Evolutionary conservation across 768 basidiomycete species (phyloP).

Genomic region (Pulveroboletus sp.): DNA sequence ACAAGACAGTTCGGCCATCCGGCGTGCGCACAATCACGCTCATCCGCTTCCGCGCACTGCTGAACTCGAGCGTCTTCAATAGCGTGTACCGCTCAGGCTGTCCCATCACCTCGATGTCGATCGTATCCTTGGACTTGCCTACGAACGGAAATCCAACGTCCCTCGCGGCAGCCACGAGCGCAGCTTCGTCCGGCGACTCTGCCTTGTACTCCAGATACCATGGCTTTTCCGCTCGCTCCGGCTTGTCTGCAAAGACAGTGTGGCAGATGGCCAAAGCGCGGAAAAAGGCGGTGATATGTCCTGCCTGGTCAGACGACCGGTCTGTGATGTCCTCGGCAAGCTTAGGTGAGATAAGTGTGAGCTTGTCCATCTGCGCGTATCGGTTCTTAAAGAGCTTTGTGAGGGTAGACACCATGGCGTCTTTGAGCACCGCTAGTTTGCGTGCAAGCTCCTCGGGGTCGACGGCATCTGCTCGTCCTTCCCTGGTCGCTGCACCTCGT

Average conservation of each 20-base stretch:
- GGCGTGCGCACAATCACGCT: constrained; percentile 85
- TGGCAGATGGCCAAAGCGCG: constrained; percentile 94
- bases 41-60: constrained; percentile 93
- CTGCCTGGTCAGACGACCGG: constrained; percentile 52
- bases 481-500: constrained; percentile 81
- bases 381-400: constrained; percentile 83
- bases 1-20: constrained; percentile 75
- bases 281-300: constrained; percentile 79
- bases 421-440: constrained; percentile 61
- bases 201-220: constrained; percentile 84
- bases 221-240: constrained; percentile 57
- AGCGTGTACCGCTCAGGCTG: constrained; percentile 76
- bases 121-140: constrained; percentile 59
- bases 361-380: constrained; percentile 71
- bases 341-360: constrained; percentile 85
- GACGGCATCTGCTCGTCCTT: constrained; percentile 61
- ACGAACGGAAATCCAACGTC: constrained; percentile 94
- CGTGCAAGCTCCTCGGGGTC: constrained; percentile 69
- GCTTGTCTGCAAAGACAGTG: constrained; percentile 77
- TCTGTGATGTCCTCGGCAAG: constrained; percentile 76
- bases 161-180: constrained; percentile 85
- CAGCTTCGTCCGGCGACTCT: constrained; percentile 94
- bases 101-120: constrained; percentile 92
- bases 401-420: constrained; percentile 72
- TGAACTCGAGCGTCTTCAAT: constrained; percentile 87